Evolutionary conservation across 768 basidiomycete species (phyloP).

Genomic region (Scleroderma citrinum): DNA sequence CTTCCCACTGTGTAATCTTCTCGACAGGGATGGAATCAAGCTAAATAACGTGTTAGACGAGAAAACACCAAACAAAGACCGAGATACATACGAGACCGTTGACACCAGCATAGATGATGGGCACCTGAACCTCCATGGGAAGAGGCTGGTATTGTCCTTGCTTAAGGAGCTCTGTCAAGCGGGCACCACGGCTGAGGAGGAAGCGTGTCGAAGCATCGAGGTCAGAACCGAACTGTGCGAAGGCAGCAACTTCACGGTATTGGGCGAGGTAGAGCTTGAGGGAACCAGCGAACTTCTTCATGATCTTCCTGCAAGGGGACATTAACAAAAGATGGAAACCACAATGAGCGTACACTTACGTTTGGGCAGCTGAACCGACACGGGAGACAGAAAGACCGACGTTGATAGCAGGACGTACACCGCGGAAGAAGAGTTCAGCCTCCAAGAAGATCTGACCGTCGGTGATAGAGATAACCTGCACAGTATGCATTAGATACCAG

Average conservation of each 20-base stretch:
- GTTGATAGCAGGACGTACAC: conserved; percentile 99
- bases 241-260: conserved; percentile 99
- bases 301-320: conserved; percentile 69
- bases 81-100: conserved; percentile 80
- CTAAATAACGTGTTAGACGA: conserved; percentile 27
- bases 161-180: conserved; percentile 95
- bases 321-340: not conserved
- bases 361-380: conserved; percentile 99
- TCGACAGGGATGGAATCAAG: conserved; percentile 95
- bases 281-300: conserved; percentile 99
- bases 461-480: conserved; percentile 97
- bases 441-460: conserved; percentile 99
- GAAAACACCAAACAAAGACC: not conserved
- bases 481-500: conserved; percentile 1
- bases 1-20: conserved; percentile 90
- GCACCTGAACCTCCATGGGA: conserved; percentile 93
- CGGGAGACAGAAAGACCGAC: conserved; percentile 99
- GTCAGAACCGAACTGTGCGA: conserved; percentile 99
- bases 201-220: conserved; percentile 99
- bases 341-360: conserved; percentile 48
- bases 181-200: conserved; percentile 95
- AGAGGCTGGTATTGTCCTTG: conserved; percentile 98
- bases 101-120: conserved; percentile 99
- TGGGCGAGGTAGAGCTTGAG: conserved; percentile 99
- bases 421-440: conserved; percentile 99